Evolutionary conservation across 345 rosid genomes (phyloP).

Genomic region (Aegle marmelos): DNA sequence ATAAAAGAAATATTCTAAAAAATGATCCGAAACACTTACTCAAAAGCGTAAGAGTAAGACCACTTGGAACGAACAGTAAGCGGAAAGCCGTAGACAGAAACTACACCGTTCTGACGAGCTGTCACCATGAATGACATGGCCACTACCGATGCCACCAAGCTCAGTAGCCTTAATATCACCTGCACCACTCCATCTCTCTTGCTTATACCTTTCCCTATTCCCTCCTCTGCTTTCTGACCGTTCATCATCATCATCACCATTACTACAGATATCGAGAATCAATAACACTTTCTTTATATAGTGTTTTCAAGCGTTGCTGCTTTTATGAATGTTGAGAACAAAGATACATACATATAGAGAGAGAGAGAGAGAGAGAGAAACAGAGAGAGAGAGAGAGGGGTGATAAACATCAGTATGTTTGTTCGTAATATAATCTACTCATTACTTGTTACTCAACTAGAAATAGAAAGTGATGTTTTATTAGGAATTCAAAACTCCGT

Average conservation of each 20-base stretch:
- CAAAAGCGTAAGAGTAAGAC: conserved; percentile 74
- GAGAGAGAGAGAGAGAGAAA: background rate
- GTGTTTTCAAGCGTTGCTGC: background rate
- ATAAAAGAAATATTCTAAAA: background rate
- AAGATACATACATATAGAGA: no score
- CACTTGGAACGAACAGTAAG: conserved; percentile 66
- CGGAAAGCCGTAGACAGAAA: conserved; percentile 60
- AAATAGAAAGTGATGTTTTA: no score
- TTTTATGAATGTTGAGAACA: background rate
- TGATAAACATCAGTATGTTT: no score
- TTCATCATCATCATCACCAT: conserved; percentile 23
- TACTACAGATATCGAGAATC: background rate
- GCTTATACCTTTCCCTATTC: conserved; percentile 17
- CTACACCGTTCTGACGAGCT: conserved; percentile 54
- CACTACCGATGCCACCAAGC: conserved; percentile 45
- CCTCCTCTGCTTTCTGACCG: conserved; percentile 32
- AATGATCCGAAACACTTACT: conserved; percentile 36
- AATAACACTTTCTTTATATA: background rate
- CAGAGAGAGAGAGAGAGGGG: background rate
- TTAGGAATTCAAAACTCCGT: background rate
- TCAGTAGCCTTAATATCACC: conserved; percentile 44
- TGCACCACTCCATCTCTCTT: conserved; percentile 40
- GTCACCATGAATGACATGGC: conserved; percentile 70
- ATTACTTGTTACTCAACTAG: no score
- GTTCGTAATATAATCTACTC: background rate